Evolutionary conservation across 352 stramenopile species (phyloP).

Genomic region (Pythium apleroticum): DNA sequence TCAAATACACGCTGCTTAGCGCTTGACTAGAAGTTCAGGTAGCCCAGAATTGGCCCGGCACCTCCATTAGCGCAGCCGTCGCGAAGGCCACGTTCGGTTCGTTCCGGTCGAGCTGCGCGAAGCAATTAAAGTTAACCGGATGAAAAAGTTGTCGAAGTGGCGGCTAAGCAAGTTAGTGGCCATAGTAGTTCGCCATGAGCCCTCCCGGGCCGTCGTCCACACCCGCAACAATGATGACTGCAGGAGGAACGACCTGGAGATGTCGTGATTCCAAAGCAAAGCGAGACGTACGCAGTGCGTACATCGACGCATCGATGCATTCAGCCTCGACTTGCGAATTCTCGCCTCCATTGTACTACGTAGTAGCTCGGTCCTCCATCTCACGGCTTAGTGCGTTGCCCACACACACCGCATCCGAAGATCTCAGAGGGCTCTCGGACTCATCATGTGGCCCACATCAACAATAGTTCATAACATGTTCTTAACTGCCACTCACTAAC

Average conservation of each 20-base stretch:
- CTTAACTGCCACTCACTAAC: neutral
- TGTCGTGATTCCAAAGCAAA: too few species aligned
- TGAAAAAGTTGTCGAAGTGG: conserved; percentile 50
- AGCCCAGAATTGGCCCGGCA: conserved; percentile 64
- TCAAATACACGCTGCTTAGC: too few species aligned
- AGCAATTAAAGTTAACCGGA: conserved; percentile 63
- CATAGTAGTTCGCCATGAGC: conserved; percentile 65
- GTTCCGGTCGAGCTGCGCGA: conserved; percentile 43
- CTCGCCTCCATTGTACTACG: too few species aligned
- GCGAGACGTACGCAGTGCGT: conserved; percentile 60
- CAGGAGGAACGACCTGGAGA: too few species aligned
- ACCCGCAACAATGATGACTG: conserved; percentile 74
- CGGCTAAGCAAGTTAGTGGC: conserved; percentile 42
- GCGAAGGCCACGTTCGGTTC: conserved; percentile 70
- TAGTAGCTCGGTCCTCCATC: too few species aligned
- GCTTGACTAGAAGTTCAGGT: conserved; percentile 30
- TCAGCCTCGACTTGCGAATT: too few species aligned
- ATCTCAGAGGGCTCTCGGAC: neutral
- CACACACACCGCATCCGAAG: too few species aligned
- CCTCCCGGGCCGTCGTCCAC: conserved; percentile 78
- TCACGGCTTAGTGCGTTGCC: too few species aligned
- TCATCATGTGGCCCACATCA: conserved; percentile 1
- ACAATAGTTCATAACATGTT: neutral
- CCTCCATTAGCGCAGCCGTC: conserved; percentile 61
- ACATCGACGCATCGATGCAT: conserved; percentile 65